phyloP scores from a whole-genome alignment of 192 early-diverging fungal genomes.

The Rhizophagus prolifer region DNA sequence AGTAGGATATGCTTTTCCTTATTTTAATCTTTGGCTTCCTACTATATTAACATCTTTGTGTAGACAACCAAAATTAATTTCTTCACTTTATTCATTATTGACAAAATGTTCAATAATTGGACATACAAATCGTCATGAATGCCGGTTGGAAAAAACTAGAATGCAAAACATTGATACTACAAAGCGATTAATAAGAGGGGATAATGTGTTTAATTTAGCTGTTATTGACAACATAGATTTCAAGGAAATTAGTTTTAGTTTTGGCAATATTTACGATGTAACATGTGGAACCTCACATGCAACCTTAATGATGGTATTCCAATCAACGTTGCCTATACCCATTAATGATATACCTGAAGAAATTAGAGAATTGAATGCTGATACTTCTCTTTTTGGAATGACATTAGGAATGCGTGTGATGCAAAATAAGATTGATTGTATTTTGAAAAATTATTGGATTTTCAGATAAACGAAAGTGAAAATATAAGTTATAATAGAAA shows the following conservation, averaged over 20 bases:
- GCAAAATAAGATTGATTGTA: too few species aligned
- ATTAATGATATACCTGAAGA: neutral
- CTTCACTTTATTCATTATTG: neutral
- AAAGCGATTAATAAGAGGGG: neutral
- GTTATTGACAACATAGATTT: neutral
- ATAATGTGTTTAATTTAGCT: neutral
- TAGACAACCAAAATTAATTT: conserved; percentile 6
- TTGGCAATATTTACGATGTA: neutral
- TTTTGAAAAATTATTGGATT: too few species aligned
- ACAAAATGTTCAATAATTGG: neutral
- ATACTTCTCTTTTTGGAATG: neutral
- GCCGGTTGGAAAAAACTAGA: neutral
- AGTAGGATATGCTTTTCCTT: too few species aligned
- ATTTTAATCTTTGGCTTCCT: too few species aligned
- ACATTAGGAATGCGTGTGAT: neutral
- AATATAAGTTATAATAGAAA: neutral
- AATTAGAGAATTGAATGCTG: neutral
- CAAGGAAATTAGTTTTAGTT: neutral
- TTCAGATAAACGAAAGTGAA: neutral
- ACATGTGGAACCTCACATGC: neutral
- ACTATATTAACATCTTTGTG: neutral
- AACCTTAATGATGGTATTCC: neutral
- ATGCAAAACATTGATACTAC: neutral
- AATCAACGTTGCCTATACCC: neutral
- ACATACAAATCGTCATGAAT: neutral